Evolutionary conservation across 2,329 filamentous ascomycete genomes (phyloP).

Genomic region (Aspergillus ochraceoroseus): DNA sequence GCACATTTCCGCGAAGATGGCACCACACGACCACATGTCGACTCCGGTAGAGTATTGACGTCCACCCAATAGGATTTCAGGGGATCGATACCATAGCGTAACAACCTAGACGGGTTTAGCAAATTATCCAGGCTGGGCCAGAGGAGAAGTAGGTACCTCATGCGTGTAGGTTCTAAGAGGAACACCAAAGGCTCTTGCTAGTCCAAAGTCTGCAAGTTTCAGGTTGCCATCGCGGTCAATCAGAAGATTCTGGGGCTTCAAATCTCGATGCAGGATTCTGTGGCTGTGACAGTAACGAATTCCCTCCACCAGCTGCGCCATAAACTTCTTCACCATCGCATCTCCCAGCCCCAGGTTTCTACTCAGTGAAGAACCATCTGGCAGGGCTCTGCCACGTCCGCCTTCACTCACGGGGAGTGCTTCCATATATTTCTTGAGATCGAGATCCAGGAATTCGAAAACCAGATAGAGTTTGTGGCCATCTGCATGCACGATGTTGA

Average conservation of each 20-base stretch:
- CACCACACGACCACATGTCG: conserved; percentile 93
- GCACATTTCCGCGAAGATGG: conserved; percentile 96
- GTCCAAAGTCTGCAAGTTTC: conserved; percentile 84
- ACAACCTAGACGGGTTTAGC: conserved; percentile 58
- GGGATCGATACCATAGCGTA: conserved; percentile 86
- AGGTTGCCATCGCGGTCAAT: conserved; percentile 83
- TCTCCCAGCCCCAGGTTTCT: conserved; percentile 68
- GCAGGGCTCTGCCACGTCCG: conserved; percentile 77
- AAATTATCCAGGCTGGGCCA: too few relatives aligned
- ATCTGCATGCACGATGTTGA: conserved; percentile 92
- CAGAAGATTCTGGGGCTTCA: conserved; percentile 86
- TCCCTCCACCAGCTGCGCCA: conserved; percentile 79
- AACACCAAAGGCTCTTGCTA: conserved; percentile 85
- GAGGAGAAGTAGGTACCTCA: conserved; percentile 64
- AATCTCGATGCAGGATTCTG: conserved; percentile 77
- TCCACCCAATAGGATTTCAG: conserved; percentile 84
- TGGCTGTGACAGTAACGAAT: conserved; percentile 85
- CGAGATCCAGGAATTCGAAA: conserved; percentile 84
- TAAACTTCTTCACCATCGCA: conserved; percentile 86
- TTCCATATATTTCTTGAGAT: conserved; percentile 64
- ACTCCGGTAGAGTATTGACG: conserved; percentile 91
- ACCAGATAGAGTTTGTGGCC: conserved; percentile 93
- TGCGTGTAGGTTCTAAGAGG: conserved; percentile 88
- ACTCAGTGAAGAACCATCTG: conserved; percentile 64
- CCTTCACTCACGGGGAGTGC: conserved; percentile 77